A percentile compares a stretch with the other conserved stretches of the same genome.
Evolutionary conservation across 2,329 filamentous ascomycete genomes (phyloP).

Genomic region (Tolypocladium pustulatum): DNA sequence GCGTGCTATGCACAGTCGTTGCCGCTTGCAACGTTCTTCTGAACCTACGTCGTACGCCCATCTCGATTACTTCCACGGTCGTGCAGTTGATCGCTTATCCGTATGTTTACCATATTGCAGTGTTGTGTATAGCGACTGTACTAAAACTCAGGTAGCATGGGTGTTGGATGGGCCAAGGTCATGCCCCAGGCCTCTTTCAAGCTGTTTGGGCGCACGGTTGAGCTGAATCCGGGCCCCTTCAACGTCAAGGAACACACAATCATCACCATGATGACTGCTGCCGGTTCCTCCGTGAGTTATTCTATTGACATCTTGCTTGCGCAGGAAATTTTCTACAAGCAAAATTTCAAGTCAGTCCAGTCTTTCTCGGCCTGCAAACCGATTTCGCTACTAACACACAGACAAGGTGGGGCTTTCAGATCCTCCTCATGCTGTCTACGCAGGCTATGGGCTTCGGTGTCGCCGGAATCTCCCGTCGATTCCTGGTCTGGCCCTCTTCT

Average conservation of each 20-base stretch:
- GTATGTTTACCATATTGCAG: background rate
- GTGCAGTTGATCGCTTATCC: slow-evolving; percentile 45
- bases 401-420: slow-evolving; percentile 37
- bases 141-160: slow-evolving; percentile 9
- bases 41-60: slow-evolving; percentile 35
- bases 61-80: slow-evolving; percentile 41
- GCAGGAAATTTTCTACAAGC: slow-evolving; percentile 36
- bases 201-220: slow-evolving; percentile 19
- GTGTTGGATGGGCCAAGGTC: slow-evolving; percentile 19
- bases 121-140: background rate
- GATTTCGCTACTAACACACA: background rate
- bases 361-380: background rate
- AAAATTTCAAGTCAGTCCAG: slow-evolving; percentile 29
- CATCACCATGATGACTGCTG: slow-evolving; percentile 33
- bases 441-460: slow-evolving; percentile 55
- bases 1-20: slow-evolving; percentile 46
- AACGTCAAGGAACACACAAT: slow-evolving; percentile 38
- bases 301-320: slow-evolving; percentile 30
- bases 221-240: slow-evolving; percentile 30
- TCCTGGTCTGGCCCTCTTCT: slow-evolving; percentile 48
- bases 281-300: slow-evolving; percentile 21
- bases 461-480: slow-evolving; percentile 47
- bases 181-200: slow-evolving; percentile 19
- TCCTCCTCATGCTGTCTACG: slow-evolving; percentile 48
- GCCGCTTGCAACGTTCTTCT: slow-evolving; percentile 47